phyloP scores from a whole-genome alignment of 106 monocot species.

The Alisma plantagoaquatica region DNA sequence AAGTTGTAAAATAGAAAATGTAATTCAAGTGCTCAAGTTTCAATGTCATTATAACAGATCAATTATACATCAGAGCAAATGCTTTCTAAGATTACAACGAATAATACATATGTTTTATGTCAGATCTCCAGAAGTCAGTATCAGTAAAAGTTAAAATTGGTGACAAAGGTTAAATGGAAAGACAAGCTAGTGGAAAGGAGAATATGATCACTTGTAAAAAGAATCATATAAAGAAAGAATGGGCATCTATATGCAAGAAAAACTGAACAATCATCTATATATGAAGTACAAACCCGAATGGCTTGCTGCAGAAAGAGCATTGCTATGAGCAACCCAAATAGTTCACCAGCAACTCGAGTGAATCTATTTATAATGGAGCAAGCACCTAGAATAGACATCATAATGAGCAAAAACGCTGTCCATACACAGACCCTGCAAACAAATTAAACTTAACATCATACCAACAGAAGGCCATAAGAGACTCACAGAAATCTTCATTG shows the following conservation, averaged over 20 bases:
- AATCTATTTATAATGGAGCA: constrained; percentile 70
- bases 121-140: not conserved
- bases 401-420: constrained; percentile 49
- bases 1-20: too few relatives aligned
- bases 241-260: too few relatives aligned
- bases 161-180: not conserved
- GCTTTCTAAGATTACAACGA: too few relatives aligned
- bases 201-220: not conserved
- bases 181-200: not conserved
- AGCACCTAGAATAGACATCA: constrained; percentile 52
- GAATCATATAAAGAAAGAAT: too few relatives aligned
- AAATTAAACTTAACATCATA: not conserved
- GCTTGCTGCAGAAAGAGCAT: constrained; percentile 78
- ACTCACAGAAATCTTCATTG: not conserved
- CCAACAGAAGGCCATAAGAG: not conserved
- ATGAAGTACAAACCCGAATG: constrained; percentile 30
- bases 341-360: constrained; percentile 58
- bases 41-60: too few relatives aligned
- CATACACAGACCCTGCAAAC: constrained; percentile 54
- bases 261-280: too few relatives aligned
- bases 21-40: too few relatives aligned
- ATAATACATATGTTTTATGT: not conserved
- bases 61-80: too few relatives aligned
- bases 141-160: not conserved
- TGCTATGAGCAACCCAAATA: constrained; percentile 59